A percentile compares a stretch with the other conserved stretches of the same genome.
phyloP scores from a whole-genome alignment of 176 grass and related monocot species.

The Pharus latifolius region DNA sequence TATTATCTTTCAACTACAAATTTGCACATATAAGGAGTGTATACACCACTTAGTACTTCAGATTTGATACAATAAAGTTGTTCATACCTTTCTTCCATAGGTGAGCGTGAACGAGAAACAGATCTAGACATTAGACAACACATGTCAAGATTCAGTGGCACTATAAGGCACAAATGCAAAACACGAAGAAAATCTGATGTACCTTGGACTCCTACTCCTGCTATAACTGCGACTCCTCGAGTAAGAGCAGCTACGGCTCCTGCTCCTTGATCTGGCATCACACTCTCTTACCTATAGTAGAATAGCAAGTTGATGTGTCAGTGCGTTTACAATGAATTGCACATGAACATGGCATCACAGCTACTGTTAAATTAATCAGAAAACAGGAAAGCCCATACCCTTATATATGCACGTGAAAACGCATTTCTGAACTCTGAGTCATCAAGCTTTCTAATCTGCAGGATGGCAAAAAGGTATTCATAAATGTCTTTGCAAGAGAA shows the following conservation, averaged over 20 bases:
- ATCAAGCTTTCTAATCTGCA: conserved; percentile 81
- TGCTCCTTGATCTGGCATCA: conserved; percentile 58
- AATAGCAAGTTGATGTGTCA: not conserved
- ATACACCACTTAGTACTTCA: not conserved
- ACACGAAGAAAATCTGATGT: not conserved
- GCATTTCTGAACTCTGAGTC: conserved; percentile 81
- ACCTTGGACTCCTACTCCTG: conserved; percentile 33
- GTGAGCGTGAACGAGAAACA: conserved; percentile 18
- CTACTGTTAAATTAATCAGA: not conserved
- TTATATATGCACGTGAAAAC: conserved; percentile 87
- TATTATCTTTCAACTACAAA: not conserved
- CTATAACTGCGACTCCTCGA: conserved; percentile 59
- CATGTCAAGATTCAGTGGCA: not conserved
- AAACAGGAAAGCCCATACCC: conserved; percentile 29
- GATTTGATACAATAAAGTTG: not conserved
- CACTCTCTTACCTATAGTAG: conserved; percentile 63
- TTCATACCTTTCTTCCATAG: conserved; percentile 31
- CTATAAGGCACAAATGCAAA: not conserved
- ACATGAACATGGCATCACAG: not conserved
- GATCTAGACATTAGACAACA: conserved; percentile 5
- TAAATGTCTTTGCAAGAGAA: too few relatives aligned
- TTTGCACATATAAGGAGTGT: not conserved
- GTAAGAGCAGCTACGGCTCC: conserved; percentile 51
- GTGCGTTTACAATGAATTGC: not conserved
- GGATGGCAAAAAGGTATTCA: not conserved